A percentile compares a stretch with the other conserved stretches of the same genome.
phyloP scores from a whole-genome alignment of 78 protist species.

The Dictyostelium brefeldianum region DNA sequence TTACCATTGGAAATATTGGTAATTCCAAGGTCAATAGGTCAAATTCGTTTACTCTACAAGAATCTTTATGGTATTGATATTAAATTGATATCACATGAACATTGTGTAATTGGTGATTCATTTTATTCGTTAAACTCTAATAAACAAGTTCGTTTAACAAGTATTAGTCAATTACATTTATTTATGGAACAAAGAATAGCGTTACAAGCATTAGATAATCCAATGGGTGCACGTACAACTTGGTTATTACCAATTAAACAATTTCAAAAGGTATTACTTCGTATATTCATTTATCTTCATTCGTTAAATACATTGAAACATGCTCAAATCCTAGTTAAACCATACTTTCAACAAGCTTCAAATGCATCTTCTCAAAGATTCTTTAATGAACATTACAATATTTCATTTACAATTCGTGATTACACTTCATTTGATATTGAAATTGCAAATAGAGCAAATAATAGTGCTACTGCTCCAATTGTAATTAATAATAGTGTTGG shows the following conservation, averaged over 20 bases:
- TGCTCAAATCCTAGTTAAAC: not conserved
- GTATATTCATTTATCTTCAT: slow-evolving; percentile 32
- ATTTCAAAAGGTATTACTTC: not conserved
- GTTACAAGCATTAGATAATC: slow-evolving; percentile 39
- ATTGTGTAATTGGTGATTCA: slow-evolving; percentile 33
- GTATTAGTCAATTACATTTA: slow-evolving; percentile 4
- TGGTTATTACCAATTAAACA: slow-evolving; percentile 37
- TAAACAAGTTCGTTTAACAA: slow-evolving; percentile 1
- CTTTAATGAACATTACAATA: not conserved
- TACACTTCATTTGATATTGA: slow-evolving; percentile 40
- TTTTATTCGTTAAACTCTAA: not conserved
- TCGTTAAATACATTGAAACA: not conserved
- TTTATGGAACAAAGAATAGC: slow-evolving; percentile 48
- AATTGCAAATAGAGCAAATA: not conserved
- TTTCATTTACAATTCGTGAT: not conserved
- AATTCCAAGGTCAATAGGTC: slow-evolving; percentile 32
- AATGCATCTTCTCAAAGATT: not conserved
- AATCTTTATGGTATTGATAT: slow-evolving; percentile 57
- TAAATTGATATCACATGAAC: slow-evolving; percentile 21
- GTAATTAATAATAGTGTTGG: not conserved
- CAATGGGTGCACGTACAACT: slow-evolving; percentile 31
- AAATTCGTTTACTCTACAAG: slow-evolving; percentile 42
- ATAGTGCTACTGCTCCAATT: not conserved
- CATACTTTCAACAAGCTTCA: slow-evolving; percentile 2
- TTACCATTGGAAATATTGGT: slow-evolving; percentile 51